phyloP scores from a whole-genome alignment of 495 filamentous ascomycete species.

The Annulohypoxylon moriforme region DNA sequence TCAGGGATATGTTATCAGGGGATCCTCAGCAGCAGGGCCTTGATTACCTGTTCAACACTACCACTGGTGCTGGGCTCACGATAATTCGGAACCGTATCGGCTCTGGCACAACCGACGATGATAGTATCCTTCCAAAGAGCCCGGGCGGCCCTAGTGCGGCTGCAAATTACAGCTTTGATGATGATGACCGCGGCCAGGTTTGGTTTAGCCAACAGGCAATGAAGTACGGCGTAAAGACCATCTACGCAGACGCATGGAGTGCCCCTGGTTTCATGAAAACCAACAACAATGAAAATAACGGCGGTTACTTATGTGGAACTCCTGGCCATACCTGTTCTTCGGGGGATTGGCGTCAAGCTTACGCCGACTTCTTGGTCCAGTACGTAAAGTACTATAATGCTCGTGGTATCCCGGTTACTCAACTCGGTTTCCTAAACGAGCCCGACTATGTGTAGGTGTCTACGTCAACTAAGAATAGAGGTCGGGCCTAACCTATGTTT shows the following conservation, averaged over 20 bases:
- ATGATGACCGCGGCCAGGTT: slow-evolving; percentile 61
- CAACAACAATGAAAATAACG: slow-evolving; percentile 57
- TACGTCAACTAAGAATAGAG: background rate
- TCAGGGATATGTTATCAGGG: slow-evolving; percentile 49
- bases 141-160: slow-evolving; percentile 50
- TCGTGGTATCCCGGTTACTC: slow-evolving; percentile 59
- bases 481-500: background rate
- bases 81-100: slow-evolving; percentile 66
- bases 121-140: slow-evolving; percentile 57
- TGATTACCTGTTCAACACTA: slow-evolving; percentile 61
- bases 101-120: slow-evolving; percentile 43
- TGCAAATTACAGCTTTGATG: slow-evolving; percentile 59
- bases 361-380: slow-evolving; percentile 65
- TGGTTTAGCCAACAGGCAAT: slow-evolving; percentile 63
- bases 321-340: slow-evolving; percentile 55
- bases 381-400: slow-evolving; percentile 62
- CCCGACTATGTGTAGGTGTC: slow-evolving; percentile 57
- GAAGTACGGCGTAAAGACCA: slow-evolving; percentile 55
- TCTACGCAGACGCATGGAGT: slow-evolving; percentile 67
- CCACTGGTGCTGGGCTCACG: slow-evolving; percentile 61
- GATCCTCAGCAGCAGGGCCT: slow-evolving; percentile 51
- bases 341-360: slow-evolving; percentile 67
- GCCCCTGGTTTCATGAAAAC: slow-evolving; percentile 70
- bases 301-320: slow-evolving; percentile 65
- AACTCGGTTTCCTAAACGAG: slow-evolving; percentile 69